phyloP scores from a whole-genome alignment of 768 basidiomycete species.

The Chalciporus piperatus region DNA sequence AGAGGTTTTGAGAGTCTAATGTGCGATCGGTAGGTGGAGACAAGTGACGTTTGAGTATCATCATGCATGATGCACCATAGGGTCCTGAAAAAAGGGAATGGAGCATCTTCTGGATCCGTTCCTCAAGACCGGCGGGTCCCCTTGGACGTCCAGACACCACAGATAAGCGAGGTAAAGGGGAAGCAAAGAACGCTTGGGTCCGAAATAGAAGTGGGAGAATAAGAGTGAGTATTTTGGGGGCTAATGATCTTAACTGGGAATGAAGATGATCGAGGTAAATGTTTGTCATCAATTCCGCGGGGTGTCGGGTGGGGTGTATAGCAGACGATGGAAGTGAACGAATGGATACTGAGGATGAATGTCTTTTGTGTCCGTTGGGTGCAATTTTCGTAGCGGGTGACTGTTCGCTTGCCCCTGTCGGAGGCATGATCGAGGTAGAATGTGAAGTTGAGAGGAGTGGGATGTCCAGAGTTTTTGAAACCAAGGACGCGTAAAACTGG shows the following conservation, averaged over 20 bases:
- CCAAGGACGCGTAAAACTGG: constrained; percentile 56
- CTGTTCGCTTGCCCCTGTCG: constrained; percentile 31
- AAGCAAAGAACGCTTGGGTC: constrained; percentile 59
- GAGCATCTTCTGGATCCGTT: constrained; percentile 54
- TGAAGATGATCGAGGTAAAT: constrained; percentile 64
- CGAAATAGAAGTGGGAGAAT: constrained; percentile 77
- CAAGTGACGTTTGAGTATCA: constrained; percentile 57
- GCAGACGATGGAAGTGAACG: constrained; percentile 38
- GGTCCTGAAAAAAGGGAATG: constrained; percentile 60
- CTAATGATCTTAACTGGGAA: constrained; percentile 58
- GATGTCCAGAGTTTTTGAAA: constrained; percentile 50
- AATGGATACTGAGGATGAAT: constrained; percentile 60
- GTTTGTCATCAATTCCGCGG: constrained; percentile 60
- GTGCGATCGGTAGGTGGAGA: constrained; percentile 41
- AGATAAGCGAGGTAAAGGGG: constrained; percentile 67
- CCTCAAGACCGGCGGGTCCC: constrained; percentile 41
- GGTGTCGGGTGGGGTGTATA: constrained; percentile 38
- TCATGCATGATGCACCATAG: constrained; percentile 63
- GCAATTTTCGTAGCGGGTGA: constrained; percentile 20
- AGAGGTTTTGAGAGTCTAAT: constrained; percentile 25
- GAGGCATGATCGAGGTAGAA: constrained; percentile 24
- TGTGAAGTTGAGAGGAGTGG: constrained; percentile 20
- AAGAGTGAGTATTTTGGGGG: constrained; percentile 47
- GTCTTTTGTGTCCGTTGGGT: constrained; percentile 49
- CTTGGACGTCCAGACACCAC: constrained; percentile 40